These are phyloP conservation scores for Eudorina sp. DNA, from an alignment of 139 green algal species.

Conservation along the genomic window DNA sequence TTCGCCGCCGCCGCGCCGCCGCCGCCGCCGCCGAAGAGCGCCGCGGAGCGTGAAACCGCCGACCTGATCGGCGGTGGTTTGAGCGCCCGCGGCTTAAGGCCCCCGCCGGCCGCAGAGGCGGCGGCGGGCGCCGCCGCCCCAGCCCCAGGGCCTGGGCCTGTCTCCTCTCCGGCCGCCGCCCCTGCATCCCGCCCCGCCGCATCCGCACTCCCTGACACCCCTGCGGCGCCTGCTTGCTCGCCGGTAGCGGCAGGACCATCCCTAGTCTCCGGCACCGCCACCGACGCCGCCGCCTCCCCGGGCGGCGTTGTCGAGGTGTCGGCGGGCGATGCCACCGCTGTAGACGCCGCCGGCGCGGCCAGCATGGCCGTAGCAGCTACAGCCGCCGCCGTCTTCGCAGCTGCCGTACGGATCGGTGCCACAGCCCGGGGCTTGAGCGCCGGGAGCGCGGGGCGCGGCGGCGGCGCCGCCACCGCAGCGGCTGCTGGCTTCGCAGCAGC, in stretches of 20 bases:
- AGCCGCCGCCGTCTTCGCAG: background rate
- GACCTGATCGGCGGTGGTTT: background rate
- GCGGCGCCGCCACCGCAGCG: background rate
- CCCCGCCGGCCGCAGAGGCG: background rate
- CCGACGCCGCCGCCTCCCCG: background rate
- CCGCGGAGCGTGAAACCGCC: background rate
- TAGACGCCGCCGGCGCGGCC: background rate
- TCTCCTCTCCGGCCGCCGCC: background rate
- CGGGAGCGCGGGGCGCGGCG: background rate
- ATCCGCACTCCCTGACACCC: background rate
- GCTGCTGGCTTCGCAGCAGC: too few relatives aligned
- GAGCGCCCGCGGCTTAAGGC: background rate
- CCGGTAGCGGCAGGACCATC: too few relatives aligned
- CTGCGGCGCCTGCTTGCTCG: background rate
- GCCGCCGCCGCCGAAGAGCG: background rate
- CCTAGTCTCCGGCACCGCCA: too few relatives aligned
- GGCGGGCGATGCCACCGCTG: background rate
- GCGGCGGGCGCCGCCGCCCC: background rate
- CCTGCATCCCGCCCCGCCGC: too few relatives aligned
- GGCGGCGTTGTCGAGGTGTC: background rate
- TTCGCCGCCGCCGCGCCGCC: background rate
- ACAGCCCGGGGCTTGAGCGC: slow-evolving; percentile 17
- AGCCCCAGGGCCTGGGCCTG: background rate
- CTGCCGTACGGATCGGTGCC: slow-evolving; percentile 2
- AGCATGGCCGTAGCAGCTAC: background rate